These are phyloP conservation scores for Phytophthora litchii DNA, from an alignment of 352 stramenopile species.

Conservation along the genomic window DNA sequence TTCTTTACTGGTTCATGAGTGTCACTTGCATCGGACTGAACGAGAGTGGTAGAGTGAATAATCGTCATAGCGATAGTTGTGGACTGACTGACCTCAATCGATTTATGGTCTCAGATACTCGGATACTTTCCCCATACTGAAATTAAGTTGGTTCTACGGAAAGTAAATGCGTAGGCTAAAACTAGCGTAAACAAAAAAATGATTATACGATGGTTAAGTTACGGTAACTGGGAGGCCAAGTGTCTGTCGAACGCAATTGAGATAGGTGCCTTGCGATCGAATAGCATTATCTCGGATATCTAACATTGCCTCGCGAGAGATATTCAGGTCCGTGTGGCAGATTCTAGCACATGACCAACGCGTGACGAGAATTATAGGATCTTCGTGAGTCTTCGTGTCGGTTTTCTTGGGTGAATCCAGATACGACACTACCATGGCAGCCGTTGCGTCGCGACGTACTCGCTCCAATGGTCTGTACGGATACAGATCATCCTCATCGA, in stretches of 20 bases:
- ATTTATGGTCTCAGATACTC: neutral
- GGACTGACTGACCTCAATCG: too few species aligned
- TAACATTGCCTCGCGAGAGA: conserved; percentile 20
- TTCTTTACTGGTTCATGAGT: conserved; percentile 9
- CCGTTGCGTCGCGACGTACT: conserved; percentile 42
- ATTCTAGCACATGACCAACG: conserved; percentile 35
- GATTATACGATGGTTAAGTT: conserved; percentile 14
- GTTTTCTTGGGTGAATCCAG: conserved; percentile 9
- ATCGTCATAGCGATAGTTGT: too few species aligned
- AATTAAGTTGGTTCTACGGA: neutral
- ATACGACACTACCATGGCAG: conserved; percentile 36
- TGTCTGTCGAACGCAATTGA: conserved; percentile 34
- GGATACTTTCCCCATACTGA: conserved; percentile 8
- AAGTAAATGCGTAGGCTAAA: conserved; percentile 1
- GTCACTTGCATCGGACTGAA: conserved; percentile 4
- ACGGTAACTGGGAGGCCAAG: conserved; percentile 20
- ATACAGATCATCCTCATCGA: conserved; percentile 52
- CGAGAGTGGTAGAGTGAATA: too few species aligned
- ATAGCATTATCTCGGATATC: conserved; percentile 28
- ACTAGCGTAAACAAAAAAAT: conserved; percentile 12
- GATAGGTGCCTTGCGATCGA: conserved; percentile 26
- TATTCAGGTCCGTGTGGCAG: conserved; percentile 28
- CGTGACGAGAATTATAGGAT: conserved; percentile 29
- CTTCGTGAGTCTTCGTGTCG: conserved; percentile 5
- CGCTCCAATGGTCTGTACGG: conserved; percentile 49